Percentiles rank a stretch among this genome's conserved stretches.
Evolutionary conservation across 176 grass and related monocot genomes (phyloP).

Genomic region (Avena insularis): DNA sequence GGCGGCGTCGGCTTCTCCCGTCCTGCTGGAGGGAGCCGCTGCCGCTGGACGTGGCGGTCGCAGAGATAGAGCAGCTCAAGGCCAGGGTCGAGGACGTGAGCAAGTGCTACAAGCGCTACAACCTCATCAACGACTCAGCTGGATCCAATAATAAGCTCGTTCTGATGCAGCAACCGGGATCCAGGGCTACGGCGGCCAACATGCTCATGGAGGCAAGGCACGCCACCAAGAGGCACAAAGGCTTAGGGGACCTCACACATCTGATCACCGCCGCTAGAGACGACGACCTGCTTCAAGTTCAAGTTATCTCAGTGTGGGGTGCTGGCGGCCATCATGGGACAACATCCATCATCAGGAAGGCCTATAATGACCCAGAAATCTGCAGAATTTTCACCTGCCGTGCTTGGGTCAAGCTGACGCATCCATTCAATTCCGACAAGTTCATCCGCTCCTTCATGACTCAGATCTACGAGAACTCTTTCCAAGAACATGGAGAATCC

Average conservation of each 20-base stretch:
- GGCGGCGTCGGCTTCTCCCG: neutral
- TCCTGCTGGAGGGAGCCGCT: neutral
- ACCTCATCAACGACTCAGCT: neutral
- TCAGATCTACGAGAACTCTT: neutral
- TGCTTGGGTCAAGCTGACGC: constrained; percentile 13
- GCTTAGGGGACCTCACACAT: neutral
- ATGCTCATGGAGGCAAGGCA: neutral
- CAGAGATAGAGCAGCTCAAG: no score
- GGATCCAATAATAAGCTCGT: neutral
- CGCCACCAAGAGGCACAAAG: neutral
- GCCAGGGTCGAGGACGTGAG: no score
- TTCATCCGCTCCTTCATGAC: neutral
- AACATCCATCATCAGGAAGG: no score
- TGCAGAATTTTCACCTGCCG: neutral
- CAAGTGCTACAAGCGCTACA: neutral
- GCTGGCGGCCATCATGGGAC: neutral
- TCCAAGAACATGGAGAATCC: neutral
- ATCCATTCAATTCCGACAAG: constrained; percentile 5
- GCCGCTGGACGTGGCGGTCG: neutral
- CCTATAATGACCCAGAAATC: no score
- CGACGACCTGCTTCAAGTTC: neutral
- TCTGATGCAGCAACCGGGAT: no score
- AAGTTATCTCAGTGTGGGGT: constrained; percentile 26
- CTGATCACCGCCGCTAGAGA: neutral
- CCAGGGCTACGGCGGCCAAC: neutral